Base-by-base conservation (phyloP, 202 grass and related monocot genomes). In the Saccharum hybrid region DNA sequence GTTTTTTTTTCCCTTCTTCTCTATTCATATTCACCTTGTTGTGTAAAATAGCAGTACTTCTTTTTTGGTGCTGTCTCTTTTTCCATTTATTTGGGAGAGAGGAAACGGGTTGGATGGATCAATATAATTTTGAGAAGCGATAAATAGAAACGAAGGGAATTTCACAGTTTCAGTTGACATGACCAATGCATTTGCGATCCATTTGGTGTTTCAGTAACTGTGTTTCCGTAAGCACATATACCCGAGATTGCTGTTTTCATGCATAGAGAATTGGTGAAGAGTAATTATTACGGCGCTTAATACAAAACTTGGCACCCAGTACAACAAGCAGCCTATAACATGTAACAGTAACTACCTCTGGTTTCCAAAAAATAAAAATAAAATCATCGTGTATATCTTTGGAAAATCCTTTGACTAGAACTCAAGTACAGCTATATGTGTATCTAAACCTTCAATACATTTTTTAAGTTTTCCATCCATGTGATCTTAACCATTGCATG, bases 11-110 rank as follows among this genome's bases (percentile, higher is more conserved):
- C n/a, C 5, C 8, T 28, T 5, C 1, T 13, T 49, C 34, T 64
- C 49, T 19, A 38, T 10, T 1, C 5, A 21, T 45, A 61, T 75
- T 54, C 51, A 54, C 51, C 41, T 40, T 40, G 46, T 75, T 37
- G 36, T 37, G 62, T 86, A 86, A 83, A 76, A 79, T 56, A 76
- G 10, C 39, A 38, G 16, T 67, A 10, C 64, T 48, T 9, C 18
- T 72, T 68, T 22, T 67, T 18, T 21, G 5, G 54, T 39, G 43
- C 59, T 63, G 64, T 75, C 84, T 90, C 51, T 77, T 79, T 90
- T 83, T 86, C 73, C 84, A 80, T 76, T 26, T 57, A 23, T 76
- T 76, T 90, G 83, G 82, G 26, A 57, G 75, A 56, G 80, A 74
- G 59, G 40, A 75, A 87, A 83, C 37, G 52, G 42, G n/a, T 30